phyloP scores from a whole-genome alignment of 169 alveolate genomes.

The Eimeria zaria region DNA sequence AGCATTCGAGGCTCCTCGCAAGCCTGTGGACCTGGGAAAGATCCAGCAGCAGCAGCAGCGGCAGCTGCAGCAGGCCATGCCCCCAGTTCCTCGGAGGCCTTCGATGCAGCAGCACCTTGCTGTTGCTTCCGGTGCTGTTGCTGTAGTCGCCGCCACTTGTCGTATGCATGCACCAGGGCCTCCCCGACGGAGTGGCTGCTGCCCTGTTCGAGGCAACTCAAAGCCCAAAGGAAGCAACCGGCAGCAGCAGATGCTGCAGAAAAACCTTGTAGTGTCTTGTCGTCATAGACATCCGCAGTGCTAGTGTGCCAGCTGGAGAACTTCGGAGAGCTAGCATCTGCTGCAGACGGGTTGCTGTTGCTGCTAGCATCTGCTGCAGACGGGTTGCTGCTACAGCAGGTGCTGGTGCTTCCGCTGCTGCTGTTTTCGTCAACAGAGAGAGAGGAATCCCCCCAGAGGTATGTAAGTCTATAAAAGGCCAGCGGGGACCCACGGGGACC shows the following conservation, averaged over 20 bases:
- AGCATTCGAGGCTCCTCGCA: background rate
- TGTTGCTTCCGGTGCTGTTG: too few relatives aligned
- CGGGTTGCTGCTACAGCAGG: constrained; percentile 16
- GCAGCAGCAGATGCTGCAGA: background rate
- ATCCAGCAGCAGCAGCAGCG: background rate
- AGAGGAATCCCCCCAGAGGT: background rate
- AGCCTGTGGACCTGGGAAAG: constrained; percentile 7
- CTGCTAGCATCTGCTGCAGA: background rate
- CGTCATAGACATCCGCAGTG: background rate
- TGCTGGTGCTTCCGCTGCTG: constrained; percentile 45
- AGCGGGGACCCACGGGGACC: background rate
- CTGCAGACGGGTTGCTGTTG: too few relatives aligned
- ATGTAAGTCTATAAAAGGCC: background rate
- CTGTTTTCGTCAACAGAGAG: background rate
- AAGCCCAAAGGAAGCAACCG: constrained; percentile 52
- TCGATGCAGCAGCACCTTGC: background rate
- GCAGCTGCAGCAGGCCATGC: too few relatives aligned
- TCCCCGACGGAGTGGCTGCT: constrained; percentile 59
- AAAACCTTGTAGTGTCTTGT: background rate
- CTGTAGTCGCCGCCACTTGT: constrained; percentile 14
- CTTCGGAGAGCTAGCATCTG: background rate
- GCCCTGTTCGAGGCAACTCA: constrained; percentile 64
- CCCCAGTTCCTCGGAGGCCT: background rate
- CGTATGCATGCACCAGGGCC: constrained; percentile 39
- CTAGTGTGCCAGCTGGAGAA: background rate